Conservation (phyloP, 306 rosid genomes). For the Ormosia semicastrata region DNA sequence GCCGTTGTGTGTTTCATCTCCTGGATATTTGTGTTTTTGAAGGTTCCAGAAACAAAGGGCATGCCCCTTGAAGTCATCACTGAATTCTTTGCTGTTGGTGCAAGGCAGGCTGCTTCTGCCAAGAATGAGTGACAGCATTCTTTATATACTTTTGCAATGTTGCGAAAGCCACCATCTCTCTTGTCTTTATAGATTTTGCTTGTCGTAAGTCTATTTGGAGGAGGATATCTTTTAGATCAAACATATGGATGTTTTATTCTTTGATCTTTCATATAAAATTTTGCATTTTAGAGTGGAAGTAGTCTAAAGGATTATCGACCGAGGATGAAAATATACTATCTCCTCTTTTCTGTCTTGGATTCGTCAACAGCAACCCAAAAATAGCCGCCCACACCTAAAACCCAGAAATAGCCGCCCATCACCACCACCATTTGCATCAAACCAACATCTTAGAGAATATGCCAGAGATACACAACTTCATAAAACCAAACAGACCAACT, state of each 20-base stretch:
- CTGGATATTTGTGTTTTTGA: slow-evolving; percentile 62
- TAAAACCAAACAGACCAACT: too few species aligned
- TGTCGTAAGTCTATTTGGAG: slow-evolving; percentile 16
- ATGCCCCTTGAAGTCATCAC: slow-evolving; percentile 91
- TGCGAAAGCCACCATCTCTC: not conserved
- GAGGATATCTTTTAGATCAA: slow-evolving; percentile 20
- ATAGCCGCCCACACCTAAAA: too few species aligned
- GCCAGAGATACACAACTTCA: too few species aligned
- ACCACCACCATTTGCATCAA: too few species aligned
- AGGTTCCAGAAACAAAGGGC: slow-evolving; percentile 90
- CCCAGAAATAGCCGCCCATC: too few species aligned
- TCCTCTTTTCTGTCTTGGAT: too few species aligned
- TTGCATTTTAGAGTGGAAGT: slow-evolving; percentile 22
- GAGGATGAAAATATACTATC: not conserved
- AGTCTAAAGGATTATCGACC: slow-evolving; percentile 2
- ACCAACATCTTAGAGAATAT: too few species aligned
- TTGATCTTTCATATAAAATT: slow-evolving; percentile 35
- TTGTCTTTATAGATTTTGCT: slow-evolving; percentile 29
- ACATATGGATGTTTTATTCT: slow-evolving; percentile 25
- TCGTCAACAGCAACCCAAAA: too few species aligned
- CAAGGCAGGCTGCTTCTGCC: slow-evolving; percentile 50
- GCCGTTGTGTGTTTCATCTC: slow-evolving; percentile 62
- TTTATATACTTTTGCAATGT: slow-evolving; percentile 19
- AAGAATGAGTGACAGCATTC: slow-evolving; percentile 41
- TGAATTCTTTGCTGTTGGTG: slow-evolving; percentile 70